phyloP scores from a whole-genome alignment of 176 grass and related monocot genomes.

The Secale cereale region DNA sequence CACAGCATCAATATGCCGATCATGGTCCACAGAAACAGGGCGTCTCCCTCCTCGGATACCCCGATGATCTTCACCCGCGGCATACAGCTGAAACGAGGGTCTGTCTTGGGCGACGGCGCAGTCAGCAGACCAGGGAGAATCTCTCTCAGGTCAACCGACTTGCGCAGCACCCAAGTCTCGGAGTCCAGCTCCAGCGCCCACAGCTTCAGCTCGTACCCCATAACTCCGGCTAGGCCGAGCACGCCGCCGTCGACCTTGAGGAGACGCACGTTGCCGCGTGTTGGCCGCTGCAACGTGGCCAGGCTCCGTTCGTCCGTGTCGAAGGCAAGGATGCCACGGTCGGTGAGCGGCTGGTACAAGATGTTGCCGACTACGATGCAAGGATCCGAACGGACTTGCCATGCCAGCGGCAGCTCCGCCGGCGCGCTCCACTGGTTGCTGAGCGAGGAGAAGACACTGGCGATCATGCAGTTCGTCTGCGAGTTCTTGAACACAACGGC shows the following conservation, averaged over 20 bases:
- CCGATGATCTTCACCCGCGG: not conserved
- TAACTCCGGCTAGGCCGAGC: slow-evolving; percentile 12
- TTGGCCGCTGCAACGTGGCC: not conserved
- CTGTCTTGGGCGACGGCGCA: not conserved
- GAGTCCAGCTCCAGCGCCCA: not conserved
- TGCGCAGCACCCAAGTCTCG: not conserved
- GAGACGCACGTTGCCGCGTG: slow-evolving; percentile 7
- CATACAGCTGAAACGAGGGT: not conserved
- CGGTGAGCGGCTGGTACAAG: not conserved
- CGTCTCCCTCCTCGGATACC: not conserved
- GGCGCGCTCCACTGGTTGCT: not conserved
- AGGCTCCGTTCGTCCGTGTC: not conserved
- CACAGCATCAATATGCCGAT: not conserved
- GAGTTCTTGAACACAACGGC: not conserved
- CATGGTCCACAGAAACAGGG: not conserved
- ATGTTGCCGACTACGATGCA: not conserved
- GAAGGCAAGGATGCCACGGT: not conserved
- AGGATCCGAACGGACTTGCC: not conserved
- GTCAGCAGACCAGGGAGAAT: not conserved
- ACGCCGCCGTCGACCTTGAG: not conserved
- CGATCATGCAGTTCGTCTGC: not conserved
- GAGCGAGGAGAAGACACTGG: not conserved
- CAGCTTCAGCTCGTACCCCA: slow-evolving; percentile 5
- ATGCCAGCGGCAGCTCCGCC: not conserved
- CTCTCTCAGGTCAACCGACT: not conserved